Percentiles rank a stretch among this genome's conserved stretches.
Evolutionary conservation across 257 asterid species (phyloP).

Genomic region (Forsythia viridissima): DNA sequence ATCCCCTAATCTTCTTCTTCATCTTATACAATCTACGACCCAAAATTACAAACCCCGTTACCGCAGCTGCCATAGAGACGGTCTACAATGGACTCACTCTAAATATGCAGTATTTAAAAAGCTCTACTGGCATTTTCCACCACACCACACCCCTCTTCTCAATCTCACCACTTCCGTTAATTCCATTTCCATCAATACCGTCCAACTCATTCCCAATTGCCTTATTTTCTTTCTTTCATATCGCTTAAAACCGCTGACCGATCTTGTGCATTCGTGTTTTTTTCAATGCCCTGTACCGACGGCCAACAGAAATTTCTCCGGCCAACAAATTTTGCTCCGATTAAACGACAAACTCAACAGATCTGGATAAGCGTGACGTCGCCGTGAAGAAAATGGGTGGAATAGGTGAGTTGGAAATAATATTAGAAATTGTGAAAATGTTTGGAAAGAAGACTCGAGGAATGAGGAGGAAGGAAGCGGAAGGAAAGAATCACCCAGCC

Average conservation of each 20-base stretch:
- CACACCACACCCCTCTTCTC: conserved; percentile 60
- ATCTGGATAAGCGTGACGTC: no score
- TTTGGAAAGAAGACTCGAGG: no score
- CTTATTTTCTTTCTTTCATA: conserved; percentile 30
- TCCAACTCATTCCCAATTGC: conserved; percentile 28
- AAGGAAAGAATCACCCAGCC: no score
- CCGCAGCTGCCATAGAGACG: conserved; percentile 77
- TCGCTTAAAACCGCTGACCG: conserved; percentile 30
- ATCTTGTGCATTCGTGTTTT: conserved; percentile 16
- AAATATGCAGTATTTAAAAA: conserved; percentile 57
- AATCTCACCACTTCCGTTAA: conserved; percentile 33
- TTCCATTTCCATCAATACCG: conserved; percentile 23
- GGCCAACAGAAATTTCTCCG: no score
- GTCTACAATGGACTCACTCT: conserved; percentile 78
- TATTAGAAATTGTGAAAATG: no score
- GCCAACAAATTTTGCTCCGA: no score
- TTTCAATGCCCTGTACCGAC: conserved; percentile 28
- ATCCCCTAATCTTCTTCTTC: conserved; percentile 69
- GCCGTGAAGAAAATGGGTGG: no score
- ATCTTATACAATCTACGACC: conserved; percentile 74
- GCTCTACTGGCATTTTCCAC: conserved; percentile 94
- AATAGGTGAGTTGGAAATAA: no score
- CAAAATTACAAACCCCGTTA: conserved; percentile 74
- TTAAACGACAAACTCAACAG: no score
- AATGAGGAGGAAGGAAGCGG: no score